These are phyloP conservation scores for Kwoniella bestiolae DNA, from an alignment of 768 basidiomycete species.

Conservation along the genomic window DNA sequence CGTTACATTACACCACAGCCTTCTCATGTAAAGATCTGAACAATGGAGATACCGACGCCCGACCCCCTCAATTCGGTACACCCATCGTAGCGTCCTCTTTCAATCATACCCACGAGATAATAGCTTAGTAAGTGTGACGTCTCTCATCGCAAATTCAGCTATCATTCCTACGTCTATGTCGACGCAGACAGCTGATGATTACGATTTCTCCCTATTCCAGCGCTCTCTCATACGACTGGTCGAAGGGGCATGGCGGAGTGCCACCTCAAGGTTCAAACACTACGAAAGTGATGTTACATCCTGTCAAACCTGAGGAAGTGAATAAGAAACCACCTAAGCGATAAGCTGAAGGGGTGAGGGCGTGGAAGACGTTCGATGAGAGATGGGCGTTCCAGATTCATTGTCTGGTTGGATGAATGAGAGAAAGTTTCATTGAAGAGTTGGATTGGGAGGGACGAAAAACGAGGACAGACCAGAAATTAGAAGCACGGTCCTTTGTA, in stretches of 20 bases:
- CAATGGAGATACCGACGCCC: slow-evolving; percentile 50
- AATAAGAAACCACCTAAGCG: slow-evolving; percentile 53
- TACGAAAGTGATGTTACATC: slow-evolving; percentile 61
- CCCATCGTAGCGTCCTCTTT: slow-evolving; percentile 81
- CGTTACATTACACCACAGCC: slow-evolving; percentile 23
- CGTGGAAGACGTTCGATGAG: too few relatives aligned
- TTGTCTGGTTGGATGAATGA: neutral
- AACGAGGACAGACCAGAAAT: too few relatives aligned
- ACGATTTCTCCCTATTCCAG: slow-evolving; percentile 22
- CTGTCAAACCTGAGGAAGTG: slow-evolving; percentile 60
- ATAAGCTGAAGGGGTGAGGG: slow-evolving; percentile 7
- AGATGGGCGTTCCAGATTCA: neutral
- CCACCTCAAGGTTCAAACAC: slow-evolving; percentile 60
- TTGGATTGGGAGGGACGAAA: neutral
- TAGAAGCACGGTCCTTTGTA: too few relatives aligned
- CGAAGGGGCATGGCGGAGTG: slow-evolving; percentile 86
- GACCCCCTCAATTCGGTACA: slow-evolving; percentile 48
- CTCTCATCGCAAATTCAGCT: too few relatives aligned
- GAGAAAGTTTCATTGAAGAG: neutral
- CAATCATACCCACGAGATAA: slow-evolving; percentile 84
- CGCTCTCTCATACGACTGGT: slow-evolving; percentile 91
- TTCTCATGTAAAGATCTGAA: slow-evolving; percentile 51
- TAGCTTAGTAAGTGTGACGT: slow-evolving; percentile 69
- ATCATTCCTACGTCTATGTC: neutral
- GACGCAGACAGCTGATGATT: neutral